phyloP scores from a whole-genome alignment of 2,329 filamentous ascomycete genomes.

The Gremmenia infestans region DNA sequence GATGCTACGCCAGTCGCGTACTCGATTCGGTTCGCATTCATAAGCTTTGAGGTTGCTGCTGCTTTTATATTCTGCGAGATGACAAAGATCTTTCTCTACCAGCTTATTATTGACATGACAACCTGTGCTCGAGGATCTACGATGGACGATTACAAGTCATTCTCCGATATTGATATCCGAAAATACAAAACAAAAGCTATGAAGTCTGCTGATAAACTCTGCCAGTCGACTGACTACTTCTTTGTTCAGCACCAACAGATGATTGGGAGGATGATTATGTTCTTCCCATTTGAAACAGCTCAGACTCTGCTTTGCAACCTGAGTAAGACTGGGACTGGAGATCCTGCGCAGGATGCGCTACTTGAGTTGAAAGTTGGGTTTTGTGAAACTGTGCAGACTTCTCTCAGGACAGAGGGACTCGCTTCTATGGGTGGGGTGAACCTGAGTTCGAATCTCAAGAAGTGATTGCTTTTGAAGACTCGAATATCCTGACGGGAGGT shows the following conservation, averaged over 20 bases:
- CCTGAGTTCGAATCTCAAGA: not conserved
- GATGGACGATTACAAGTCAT: not conserved
- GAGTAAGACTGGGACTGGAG: not conserved
- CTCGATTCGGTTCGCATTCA: conserved; percentile 4
- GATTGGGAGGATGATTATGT: conserved; percentile 5
- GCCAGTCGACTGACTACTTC: conserved; percentile 12
- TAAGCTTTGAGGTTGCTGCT: conserved; percentile 6
- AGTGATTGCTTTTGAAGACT: too few species aligned
- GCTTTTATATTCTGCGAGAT: conserved; percentile 8
- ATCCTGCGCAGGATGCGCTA: not conserved
- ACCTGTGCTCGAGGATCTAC: not conserved
- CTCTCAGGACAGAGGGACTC: not conserved
- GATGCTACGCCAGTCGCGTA: not conserved
- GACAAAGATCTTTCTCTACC: conserved; percentile 8
- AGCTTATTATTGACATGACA: conserved; percentile 4
- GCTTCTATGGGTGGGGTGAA: not conserved
- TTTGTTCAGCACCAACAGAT: conserved; percentile 7
- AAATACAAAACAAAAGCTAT: not conserved
- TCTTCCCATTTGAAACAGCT: conserved; percentile 10
- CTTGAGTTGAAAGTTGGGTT: conserved; percentile 4
- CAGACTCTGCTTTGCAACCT: conserved; percentile 1
- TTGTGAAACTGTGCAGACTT: not conserved
- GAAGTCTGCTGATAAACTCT: conserved; percentile 7
- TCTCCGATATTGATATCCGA: not conserved
- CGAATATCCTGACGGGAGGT: too few species aligned